A percentile compares a stretch with the other conserved stretches of the same genome.
Conservation (phyloP, 225 moss, liverwort and hornwort genomes). For the Straminergon stramineum region DNA sequence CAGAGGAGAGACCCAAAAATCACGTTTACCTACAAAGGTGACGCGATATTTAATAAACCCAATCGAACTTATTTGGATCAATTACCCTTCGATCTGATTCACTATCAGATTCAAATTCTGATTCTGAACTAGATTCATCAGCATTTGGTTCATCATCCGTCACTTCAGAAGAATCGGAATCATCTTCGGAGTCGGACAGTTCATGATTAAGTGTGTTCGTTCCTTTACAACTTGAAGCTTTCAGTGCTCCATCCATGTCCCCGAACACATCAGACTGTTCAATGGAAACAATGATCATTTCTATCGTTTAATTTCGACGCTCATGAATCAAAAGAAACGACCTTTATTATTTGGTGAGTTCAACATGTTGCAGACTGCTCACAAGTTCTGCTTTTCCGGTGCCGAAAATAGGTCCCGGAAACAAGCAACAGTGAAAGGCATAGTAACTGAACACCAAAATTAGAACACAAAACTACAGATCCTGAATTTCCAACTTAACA, state of each 20-base stretch:
- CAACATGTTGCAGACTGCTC: neutral
- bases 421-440: neutral
- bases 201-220: neutral
- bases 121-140: neutral
- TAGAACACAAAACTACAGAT: neutral
- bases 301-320: neutral
- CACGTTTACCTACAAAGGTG: neutral
- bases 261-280: neutral
- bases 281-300: neutral
- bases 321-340: no score
- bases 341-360: no score
- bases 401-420: neutral
- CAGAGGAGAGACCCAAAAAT: neutral
- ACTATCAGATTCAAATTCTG: neutral
- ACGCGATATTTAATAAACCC: no score
- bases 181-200: neutral
- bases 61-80: neutral
- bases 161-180: neutral
- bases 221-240: neutral
- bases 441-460: no score
- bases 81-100: neutral
- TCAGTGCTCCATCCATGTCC: neutral
- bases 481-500: neutral
- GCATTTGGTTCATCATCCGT: neutral
- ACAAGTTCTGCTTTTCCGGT: no score